Conservation (phyloP, 805 yeast genomes). For the Teunomyces aglyptinius region DNA sequence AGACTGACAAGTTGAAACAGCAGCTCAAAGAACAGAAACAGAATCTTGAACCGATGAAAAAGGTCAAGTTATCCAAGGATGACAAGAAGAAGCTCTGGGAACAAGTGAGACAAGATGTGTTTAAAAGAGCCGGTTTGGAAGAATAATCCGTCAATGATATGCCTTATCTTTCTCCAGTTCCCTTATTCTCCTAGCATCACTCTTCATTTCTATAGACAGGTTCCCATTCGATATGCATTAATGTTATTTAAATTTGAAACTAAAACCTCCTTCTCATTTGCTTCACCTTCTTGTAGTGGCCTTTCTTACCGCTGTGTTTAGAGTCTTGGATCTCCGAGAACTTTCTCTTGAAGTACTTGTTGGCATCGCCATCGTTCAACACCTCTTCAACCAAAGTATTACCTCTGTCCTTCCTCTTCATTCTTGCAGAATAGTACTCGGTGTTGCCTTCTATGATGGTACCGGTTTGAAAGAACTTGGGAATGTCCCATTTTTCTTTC, state of each 20-base stretch:
- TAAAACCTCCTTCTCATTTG: constrained; percentile 56
- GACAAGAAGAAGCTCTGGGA: constrained; percentile 50
- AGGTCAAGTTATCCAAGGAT: constrained; percentile 33
- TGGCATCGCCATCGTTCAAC: constrained; percentile 66
- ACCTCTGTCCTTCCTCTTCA: constrained; percentile 72
- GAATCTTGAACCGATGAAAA: constrained; percentile 9
- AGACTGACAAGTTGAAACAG: constrained; percentile 33
- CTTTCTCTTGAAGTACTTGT: constrained; percentile 79
- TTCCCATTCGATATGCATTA: constrained; percentile 4
- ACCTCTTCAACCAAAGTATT: constrained; percentile 79
- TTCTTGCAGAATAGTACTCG: constrained; percentile 68
- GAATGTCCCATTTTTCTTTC: constrained; percentile 74
- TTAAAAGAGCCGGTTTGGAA: constrained; percentile 45
- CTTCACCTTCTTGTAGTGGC: constrained; percentile 60
- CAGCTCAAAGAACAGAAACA: constrained; percentile 16
- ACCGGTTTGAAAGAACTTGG: constrained; percentile 84
- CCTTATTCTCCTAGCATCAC: background rate
- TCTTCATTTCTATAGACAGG: constrained; percentile 5
- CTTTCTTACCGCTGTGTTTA: constrained; percentile 62
- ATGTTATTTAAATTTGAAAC: constrained; percentile 1
- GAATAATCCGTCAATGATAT: constrained; percentile 11
- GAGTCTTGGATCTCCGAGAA: constrained; percentile 74
- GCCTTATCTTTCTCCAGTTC: too few species aligned
- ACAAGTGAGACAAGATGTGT: constrained; percentile 49
- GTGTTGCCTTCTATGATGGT: constrained; percentile 80